Percentiles rank a stretch among this genome's conserved stretches.
These are phyloP conservation scores for Marasmius fiardii DNA, from an alignment of 1,284 basidiomycete species.

Conservation along the genomic window DNA sequence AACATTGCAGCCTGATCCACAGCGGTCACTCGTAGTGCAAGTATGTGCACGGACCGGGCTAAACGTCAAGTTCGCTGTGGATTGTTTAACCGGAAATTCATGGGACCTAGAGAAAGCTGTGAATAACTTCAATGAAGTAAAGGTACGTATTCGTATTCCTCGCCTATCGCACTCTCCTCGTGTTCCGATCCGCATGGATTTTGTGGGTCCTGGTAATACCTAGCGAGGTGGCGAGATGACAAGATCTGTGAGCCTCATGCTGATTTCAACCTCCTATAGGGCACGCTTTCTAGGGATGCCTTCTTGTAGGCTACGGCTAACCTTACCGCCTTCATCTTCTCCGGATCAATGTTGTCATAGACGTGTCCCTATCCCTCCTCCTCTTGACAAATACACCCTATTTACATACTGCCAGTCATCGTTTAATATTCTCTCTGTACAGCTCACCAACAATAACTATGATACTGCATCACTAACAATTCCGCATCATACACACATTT, in stretches of 20 bases:
- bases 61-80: slow-evolving; percentile 72
- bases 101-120: slow-evolving; percentile 80
- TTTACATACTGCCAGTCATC: too few species aligned
- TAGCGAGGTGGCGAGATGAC: background rate
- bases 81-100: slow-evolving; percentile 77
- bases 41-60: slow-evolving; percentile 70
- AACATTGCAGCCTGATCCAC: slow-evolving; percentile 54
- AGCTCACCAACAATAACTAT: background rate
- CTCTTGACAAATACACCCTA: background rate
- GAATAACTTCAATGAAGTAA: slow-evolving; percentile 80
- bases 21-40: slow-evolving; percentile 65
- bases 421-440: background rate
- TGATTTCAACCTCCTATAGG: slow-evolving; percentile 25
- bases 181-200: background rate
- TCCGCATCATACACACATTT: background rate
- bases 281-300: slow-evolving; percentile 39
- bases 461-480: background rate
- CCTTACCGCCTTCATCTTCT: too few species aligned
- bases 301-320: slow-evolving; percentile 27
- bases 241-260: background rate
- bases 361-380: too few species aligned
- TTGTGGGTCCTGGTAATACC: background rate
- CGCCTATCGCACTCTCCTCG: background rate
- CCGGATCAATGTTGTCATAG: too few species aligned
- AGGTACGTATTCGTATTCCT: slow-evolving; percentile 42